A percentile compares a stretch with the other conserved stretches of the same genome.
phyloP scores from a whole-genome alignment of 169 alveolate species.

The Plasmodium cynomolgi region DNA sequence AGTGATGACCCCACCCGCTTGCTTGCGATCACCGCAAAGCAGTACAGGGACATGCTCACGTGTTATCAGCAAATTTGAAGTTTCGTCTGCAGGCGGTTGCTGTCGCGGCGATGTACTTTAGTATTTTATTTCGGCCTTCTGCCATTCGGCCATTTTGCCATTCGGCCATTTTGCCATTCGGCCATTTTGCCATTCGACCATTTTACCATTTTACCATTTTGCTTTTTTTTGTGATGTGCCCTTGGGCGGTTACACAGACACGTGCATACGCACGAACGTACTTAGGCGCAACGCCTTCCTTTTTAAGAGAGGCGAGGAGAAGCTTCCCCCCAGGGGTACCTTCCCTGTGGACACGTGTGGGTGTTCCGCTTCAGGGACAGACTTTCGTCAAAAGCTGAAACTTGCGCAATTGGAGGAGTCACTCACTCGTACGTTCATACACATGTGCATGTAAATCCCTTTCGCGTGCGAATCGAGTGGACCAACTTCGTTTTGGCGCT shows the following conservation, averaged over 20 bases:
- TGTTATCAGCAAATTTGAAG: conserved; percentile 2
- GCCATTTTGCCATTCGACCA: not conserved
- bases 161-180: not conserved
- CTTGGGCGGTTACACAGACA: not conserved
- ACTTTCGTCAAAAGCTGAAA: not conserved
- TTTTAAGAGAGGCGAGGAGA: not conserved
- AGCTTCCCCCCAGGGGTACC: not conserved
- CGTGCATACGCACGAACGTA: not conserved
- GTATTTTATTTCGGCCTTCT: not conserved
- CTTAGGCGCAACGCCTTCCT: not conserved
- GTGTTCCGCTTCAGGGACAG: not conserved
- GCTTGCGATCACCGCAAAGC: not conserved
- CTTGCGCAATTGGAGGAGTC: not conserved
- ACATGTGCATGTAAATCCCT: conserved; percentile 1
- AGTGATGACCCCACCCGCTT: not conserved
- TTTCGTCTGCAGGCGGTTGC: not conserved
- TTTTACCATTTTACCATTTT: not conserved
- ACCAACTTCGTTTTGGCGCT: not conserved
- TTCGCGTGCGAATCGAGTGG: not conserved
- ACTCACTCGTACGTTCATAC: not conserved
- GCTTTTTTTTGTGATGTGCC: not conserved
- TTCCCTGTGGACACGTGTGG: not conserved
- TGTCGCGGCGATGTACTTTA: not conserved
- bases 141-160: not conserved
- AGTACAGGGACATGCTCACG: conserved; percentile 40